Base-by-base conservation (phyloP, 2,329 filamentous ascomycete genomes). In the Stromatinia cepivora region DNA sequence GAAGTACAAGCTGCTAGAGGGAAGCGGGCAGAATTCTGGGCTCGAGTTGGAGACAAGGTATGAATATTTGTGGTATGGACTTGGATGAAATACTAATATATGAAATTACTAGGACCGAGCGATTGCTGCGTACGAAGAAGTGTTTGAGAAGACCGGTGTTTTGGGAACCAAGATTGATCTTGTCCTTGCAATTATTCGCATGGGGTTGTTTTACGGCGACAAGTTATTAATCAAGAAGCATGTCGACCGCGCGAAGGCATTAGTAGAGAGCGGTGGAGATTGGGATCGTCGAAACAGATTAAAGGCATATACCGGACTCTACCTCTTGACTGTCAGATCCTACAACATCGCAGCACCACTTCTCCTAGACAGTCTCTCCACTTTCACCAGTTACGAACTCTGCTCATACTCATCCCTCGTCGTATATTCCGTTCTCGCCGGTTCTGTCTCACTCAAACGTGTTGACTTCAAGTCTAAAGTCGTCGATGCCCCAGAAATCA, bases 401-500 rank as follows among this genome's bases (percentile, higher is more conserved):
- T 99, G 95, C 88, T 94, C 91, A 74, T 99, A 99, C 84, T 97
- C 93, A 70, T 91, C 88, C 71, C 88, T 99, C 34, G 95, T 99
- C 65, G 90, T 97, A 69, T 99, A 98, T 83, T 93, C 95, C 1
- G 94, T 98, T 31, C 89, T 99, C 46, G 93, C 95, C 48, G 95
- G 95, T 70, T 96, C 94, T 9, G 90, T 98, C 34, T 95, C 94
- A 58, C 87, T 99, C 69, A 97, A 97, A 84, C 91, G 95, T 62
- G 93, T 97, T 46, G 95, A 99, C 81, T 99, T 99, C 87, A 99
- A 99, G 85, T 92, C 92, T 74, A 98, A 98, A 84, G 95, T 99
- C 36, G 94, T 99, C 53, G 95, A 99, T 80, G 95, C 95, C 10
- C 94, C 95, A 17, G 95, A 99, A 82, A 97, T 99, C 83, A 97